Evolutionary conservation across 805 yeast species (phyloP), one percentile per base, ranked within the genome.

Genomic region (Suhomyces emberorum): DNA sequence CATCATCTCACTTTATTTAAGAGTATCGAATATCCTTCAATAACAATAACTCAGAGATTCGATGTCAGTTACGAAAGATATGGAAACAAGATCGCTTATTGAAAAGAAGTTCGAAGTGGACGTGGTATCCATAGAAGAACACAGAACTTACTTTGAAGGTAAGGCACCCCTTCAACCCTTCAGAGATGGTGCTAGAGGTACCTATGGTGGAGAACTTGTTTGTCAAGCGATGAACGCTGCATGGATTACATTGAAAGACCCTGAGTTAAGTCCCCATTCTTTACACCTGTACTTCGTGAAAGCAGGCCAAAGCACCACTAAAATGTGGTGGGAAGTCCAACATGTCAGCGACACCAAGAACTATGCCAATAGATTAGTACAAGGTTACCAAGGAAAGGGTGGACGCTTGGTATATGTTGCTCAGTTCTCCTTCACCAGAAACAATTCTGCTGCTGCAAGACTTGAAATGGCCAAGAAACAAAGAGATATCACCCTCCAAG

Each of bases 121-220:
- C 5, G 38, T 34, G 26, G 20, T 45, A 34, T 37, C 39, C 10
- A 38, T 37, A 9, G 33, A 28, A 14, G 45, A 9, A 20, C 7
- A 41, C 9, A 44, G 39, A n/a, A 37, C 44, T n/a, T 43, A 43
- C 10, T 48, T 39, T 18, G 30, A 37, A n/a, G 61, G 59, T 4
- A 49, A 51, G 18, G 46, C 54, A 38, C 61, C 60, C 3, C 46
- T 56, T 37, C 52, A 57, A 35, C 44, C 52, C 7, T 47, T 51
- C 28, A 35, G 37, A 6, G 38, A 37, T 8, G 57, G 41, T 3
- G 47, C 47, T 12, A 38, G 63, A 16, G 63, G 63, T 2, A 49
- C 53, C 1, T 58, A 52, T 28, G 63, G 63, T 3, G 63, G 62
- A 3, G 63, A 58, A 38, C 44, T 55, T 24, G 47, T 55, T 9